Conservation (phyloP, 192 early-diverging fungal genomes). For the Coemansia sp. region DNA sequence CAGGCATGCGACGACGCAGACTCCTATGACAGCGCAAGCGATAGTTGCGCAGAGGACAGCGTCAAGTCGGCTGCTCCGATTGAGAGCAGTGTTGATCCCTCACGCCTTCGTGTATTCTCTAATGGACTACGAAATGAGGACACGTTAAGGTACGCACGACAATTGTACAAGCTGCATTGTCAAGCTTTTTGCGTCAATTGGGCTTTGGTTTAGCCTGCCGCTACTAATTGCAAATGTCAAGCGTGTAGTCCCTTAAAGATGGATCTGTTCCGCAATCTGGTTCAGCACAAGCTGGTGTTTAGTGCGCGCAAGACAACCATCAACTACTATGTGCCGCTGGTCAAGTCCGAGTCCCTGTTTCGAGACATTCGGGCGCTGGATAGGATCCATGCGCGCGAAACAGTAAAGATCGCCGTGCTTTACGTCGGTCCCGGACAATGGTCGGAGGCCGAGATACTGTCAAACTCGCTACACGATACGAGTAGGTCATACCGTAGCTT, state of each 20-base stretch:
- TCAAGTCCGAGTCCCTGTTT: conserved; percentile 24
- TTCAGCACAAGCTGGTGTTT: conserved; percentile 26
- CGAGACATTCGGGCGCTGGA: conserved; percentile 46
- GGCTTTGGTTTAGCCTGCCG: not conserved
- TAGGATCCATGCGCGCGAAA: conserved; percentile 64
- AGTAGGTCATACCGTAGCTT: conserved; percentile 84
- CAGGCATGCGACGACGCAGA: conserved; percentile 1
- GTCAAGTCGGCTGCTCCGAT: not conserved
- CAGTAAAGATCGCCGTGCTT: conserved; percentile 86
- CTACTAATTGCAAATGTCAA: not conserved
- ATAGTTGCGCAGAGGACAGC: not conserved
- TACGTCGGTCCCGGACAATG: conserved; percentile 94
- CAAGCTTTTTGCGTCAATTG: not conserved
- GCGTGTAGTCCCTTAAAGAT: conserved; percentile 41
- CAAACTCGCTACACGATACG: conserved; percentile 65
- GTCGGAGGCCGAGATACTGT: conserved; percentile 83
- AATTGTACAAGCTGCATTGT: not conserved
- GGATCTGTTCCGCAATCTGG: conserved; percentile 29
- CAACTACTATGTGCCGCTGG: conserved; percentile 29
- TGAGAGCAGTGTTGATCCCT: not conserved
- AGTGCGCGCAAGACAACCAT: conserved; percentile 4
- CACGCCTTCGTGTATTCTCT: not conserved
- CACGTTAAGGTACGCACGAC: conserved; percentile 3
- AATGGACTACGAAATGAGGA: not conserved
- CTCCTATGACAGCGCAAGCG: not conserved